Evolutionary conservation across 1,284 basidiomycete genomes (phyloP).

Genomic region (Sparassis latifolia): DNA sequence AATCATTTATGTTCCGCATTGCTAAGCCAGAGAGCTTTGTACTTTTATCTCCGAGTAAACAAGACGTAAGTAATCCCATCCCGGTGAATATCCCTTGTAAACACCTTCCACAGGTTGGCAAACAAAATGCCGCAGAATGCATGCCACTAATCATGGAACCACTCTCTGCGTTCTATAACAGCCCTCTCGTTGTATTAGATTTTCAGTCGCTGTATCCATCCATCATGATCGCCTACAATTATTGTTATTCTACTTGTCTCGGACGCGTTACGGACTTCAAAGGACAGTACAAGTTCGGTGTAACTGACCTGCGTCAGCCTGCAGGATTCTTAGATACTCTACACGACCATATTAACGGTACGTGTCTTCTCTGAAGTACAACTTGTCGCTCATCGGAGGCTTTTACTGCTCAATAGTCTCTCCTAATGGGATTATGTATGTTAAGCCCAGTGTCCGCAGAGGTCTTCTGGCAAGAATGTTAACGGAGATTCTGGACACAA

Average conservation of each 20-base stretch:
- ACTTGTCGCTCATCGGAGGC: neutral
- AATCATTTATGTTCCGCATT: slow-evolving; percentile 96
- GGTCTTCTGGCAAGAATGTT: slow-evolving; percentile 91
- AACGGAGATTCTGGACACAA: slow-evolving; percentile 87
- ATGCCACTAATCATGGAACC: slow-evolving; percentile 96
- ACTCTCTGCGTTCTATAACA: slow-evolving; percentile 86
- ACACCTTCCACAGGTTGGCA: slow-evolving; percentile 63
- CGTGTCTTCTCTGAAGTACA: slow-evolving; percentile 1
- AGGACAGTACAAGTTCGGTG: slow-evolving; percentile 84
- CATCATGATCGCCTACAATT: slow-evolving; percentile 98
- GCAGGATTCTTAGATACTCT: slow-evolving; percentile 65
- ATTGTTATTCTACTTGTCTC: slow-evolving; percentile 96
- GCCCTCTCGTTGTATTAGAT: slow-evolving; percentile 88
- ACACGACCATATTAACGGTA: slow-evolving; percentile 71
- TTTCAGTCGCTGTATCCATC: slow-evolving; percentile 96
- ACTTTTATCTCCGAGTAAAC: slow-evolving; percentile 79
- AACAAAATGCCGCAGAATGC: slow-evolving; percentile 94
- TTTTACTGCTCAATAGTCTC: slow-evolving; percentile 52
- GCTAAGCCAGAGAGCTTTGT: slow-evolving; percentile 96
- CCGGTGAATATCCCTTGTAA: neutral
- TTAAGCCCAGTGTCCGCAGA: slow-evolving; percentile 79
- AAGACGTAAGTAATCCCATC: slow-evolving; percentile 52
- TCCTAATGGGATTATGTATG: slow-evolving; percentile 93
- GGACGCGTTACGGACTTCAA: slow-evolving; percentile 83
- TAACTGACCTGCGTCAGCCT: slow-evolving; percentile 69